Evolutionary conservation across 2,329 filamentous ascomycete genomes (phyloP).

Genomic region (Cyclaneusma minus): DNA sequence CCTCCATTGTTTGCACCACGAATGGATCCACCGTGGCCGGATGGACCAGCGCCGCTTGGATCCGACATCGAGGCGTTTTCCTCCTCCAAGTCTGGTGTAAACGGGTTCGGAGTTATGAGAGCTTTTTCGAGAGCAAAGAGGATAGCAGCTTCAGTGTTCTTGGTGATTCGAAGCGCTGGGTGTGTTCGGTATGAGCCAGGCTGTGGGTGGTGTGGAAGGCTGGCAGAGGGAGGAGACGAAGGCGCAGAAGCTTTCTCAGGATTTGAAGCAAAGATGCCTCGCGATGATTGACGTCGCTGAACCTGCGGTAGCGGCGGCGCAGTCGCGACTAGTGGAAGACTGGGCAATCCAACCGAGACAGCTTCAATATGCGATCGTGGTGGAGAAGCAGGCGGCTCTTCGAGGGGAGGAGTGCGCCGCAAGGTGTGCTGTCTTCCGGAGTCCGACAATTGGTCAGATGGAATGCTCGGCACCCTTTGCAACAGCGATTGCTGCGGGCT

Average conservation of each 20-base stretch:
- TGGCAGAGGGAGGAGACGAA: slow-evolving; percentile 11
- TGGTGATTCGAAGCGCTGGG: slow-evolving; percentile 52
- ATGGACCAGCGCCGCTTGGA: slow-evolving; percentile 44
- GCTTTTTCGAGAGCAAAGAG: slow-evolving; percentile 87
- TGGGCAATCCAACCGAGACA: slow-evolving; percentile 16
- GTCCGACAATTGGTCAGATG: slow-evolving; percentile 1
- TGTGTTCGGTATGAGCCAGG: slow-evolving; percentile 23
- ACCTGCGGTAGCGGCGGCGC: slow-evolving; percentile 5
- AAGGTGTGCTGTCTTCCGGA: slow-evolving; percentile 3
- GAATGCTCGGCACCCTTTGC: slow-evolving; percentile 2
- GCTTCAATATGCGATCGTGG: slow-evolving; percentile 19
- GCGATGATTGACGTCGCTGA: slow-evolving; percentile 1
- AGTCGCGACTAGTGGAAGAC: slow-evolving; percentile 12
- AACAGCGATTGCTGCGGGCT: slow-evolving; percentile 16
- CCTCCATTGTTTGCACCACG: slow-evolving; percentile 38
- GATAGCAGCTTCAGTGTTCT: slow-evolving; percentile 75
- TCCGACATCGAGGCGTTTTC: slow-evolving; percentile 90
- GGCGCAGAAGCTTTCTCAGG: slow-evolving; percentile 13
- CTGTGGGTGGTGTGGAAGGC: slow-evolving; percentile 8
- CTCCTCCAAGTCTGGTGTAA: slow-evolving; percentile 73
- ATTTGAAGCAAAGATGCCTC: background rate
- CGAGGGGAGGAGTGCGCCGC: slow-evolving; percentile 4
- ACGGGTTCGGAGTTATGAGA: slow-evolving; percentile 64
- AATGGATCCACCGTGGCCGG: slow-evolving; percentile 41
- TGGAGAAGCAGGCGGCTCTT: slow-evolving; percentile 5